Conservation (phyloP, 306 rosid species). For the Acmispon strigosus region DNA sequence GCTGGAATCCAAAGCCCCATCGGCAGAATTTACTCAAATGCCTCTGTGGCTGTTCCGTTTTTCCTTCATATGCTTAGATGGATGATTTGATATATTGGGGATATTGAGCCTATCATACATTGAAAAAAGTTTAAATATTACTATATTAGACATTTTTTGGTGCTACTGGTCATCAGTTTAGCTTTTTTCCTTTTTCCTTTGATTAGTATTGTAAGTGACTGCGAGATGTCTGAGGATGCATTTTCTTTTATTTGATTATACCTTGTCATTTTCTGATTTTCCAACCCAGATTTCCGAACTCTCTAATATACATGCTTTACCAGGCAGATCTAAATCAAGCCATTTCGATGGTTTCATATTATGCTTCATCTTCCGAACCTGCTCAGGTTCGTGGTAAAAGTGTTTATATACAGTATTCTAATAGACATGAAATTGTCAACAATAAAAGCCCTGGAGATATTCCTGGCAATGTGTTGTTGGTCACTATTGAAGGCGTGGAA, state of each 20-base stretch:
- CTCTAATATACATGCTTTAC: slow-evolving; percentile 16
- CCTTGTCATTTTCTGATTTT: neutral
- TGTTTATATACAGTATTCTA: slow-evolving; percentile 87
- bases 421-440: slow-evolving; percentile 88
- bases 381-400: slow-evolving; percentile 91
- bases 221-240: neutral
- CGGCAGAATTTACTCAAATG: neutral
- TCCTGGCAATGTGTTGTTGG: slow-evolving; percentile 90
- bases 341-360: slow-evolving; percentile 86
- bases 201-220: neutral
- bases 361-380: slow-evolving; percentile 90
- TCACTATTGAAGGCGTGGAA: slow-evolving; percentile 87
- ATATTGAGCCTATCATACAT: neutral
- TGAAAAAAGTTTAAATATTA: neutral
- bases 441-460: slow-evolving; percentile 92
- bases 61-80: neutral
- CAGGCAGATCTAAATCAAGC: slow-evolving; percentile 91
- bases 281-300: neutral
- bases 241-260: slow-evolving; percentile 10
- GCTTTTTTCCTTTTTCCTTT: neutral
- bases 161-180: neutral
- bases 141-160: neutral
- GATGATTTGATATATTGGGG: neutral
- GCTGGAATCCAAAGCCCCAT: neutral
- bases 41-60: neutral